These are phyloP conservation scores for Nadsonia commutata DNA, from an alignment of 1,139 yeast genomes.

Conservation along the genomic window DNA sequence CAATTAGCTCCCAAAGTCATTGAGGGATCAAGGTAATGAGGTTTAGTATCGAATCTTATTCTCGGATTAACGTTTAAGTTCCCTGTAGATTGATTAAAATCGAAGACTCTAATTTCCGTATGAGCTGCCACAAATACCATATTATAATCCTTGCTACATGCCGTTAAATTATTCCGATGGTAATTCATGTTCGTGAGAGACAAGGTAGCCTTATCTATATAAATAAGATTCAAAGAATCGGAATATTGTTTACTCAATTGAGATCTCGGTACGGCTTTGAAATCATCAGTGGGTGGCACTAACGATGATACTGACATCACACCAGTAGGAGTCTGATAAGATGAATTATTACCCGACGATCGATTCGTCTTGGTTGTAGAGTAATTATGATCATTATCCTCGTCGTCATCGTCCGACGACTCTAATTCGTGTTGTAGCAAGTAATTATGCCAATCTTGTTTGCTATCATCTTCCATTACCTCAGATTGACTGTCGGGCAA, in stretches of 20 bases:
- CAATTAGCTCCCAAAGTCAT: slow-evolving; percentile 16
- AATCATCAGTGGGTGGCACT: not conserved
- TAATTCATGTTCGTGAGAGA: slow-evolving; percentile 9
- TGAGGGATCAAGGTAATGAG: slow-evolving; percentile 10
- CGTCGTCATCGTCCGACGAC: not conserved
- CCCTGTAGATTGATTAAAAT: slow-evolving; percentile 11
- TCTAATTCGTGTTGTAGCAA: not conserved
- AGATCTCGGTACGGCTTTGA: not conserved
- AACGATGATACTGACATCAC: not conserved
- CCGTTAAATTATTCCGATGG: slow-evolving; percentile 15
- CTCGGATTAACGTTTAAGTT: slow-evolving; percentile 8
- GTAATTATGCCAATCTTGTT: not conserved
- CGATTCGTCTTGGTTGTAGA: too few relatives aligned
- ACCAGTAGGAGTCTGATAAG: not conserved
- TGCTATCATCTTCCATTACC: too few relatives aligned
- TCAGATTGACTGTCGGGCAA: not conserved
- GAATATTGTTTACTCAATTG: slow-evolving; percentile 2
- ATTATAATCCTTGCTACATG: slow-evolving; percentile 10
- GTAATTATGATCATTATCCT: not conserved
- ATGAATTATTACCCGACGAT: not conserved
- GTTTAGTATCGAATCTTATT: slow-evolving; percentile 11
- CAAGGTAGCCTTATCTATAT: slow-evolving; percentile 8
- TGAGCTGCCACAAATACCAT: slow-evolving; percentile 13
- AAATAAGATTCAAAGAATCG: slow-evolving; percentile 9
- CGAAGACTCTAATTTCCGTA: slow-evolving; percentile 11